A percentile compares a stretch with the other conserved stretches of the same genome.
Evolutionary conservation across 2,329 filamentous ascomycete species (phyloP).

Genomic region (Penicillium sp.): DNA sequence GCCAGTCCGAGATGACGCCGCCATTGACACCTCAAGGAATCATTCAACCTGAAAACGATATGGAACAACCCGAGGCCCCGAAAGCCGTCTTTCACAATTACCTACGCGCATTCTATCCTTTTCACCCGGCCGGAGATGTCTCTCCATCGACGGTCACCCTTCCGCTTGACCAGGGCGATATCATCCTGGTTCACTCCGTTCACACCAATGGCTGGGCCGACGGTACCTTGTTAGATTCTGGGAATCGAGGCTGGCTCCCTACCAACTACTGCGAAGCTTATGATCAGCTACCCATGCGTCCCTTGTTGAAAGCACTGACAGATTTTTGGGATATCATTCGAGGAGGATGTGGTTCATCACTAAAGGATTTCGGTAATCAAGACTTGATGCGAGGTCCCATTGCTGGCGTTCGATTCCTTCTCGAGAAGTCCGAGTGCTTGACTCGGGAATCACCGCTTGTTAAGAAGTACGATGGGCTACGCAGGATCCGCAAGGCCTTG

Average conservation of each 20-base stretch:
- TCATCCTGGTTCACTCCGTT: slow-evolving; percentile 92
- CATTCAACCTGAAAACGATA: slow-evolving; percentile 65
- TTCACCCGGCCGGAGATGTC: slow-evolving; percentile 77
- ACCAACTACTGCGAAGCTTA: slow-evolving; percentile 98
- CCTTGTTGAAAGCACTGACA: slow-evolving; percentile 81
- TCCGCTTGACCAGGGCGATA: slow-evolving; percentile 85
- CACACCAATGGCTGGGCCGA: slow-evolving; percentile 99
- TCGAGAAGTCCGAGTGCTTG: slow-evolving; percentile 87
- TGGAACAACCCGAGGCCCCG: slow-evolving; percentile 43
- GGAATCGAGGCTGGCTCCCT: slow-evolving; percentile 90
- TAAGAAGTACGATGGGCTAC: slow-evolving; percentile 74
- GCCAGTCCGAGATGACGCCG: slow-evolving; percentile 70
- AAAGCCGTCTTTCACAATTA: slow-evolving; percentile 88
- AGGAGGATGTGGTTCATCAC: slow-evolving; percentile 75
- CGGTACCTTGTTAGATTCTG: slow-evolving; percentile 84
- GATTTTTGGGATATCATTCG: slow-evolving; percentile 92
- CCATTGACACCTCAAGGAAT: slow-evolving; percentile 74
- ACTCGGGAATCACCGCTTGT: slow-evolving; percentile 80
- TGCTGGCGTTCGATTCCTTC: slow-evolving; percentile 84
- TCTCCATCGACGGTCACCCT: slow-evolving; percentile 88
- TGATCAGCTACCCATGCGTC: slow-evolving; percentile 84
- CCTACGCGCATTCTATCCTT: slow-evolving; percentile 90
- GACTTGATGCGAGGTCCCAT: slow-evolving; percentile 95
- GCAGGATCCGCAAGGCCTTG: slow-evolving; percentile 82
- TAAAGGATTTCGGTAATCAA: slow-evolving; percentile 82